These are phyloP conservation scores for Fabrea salina DNA, from an alignment of 169 alveolate species.

Conservation along the genomic window DNA sequence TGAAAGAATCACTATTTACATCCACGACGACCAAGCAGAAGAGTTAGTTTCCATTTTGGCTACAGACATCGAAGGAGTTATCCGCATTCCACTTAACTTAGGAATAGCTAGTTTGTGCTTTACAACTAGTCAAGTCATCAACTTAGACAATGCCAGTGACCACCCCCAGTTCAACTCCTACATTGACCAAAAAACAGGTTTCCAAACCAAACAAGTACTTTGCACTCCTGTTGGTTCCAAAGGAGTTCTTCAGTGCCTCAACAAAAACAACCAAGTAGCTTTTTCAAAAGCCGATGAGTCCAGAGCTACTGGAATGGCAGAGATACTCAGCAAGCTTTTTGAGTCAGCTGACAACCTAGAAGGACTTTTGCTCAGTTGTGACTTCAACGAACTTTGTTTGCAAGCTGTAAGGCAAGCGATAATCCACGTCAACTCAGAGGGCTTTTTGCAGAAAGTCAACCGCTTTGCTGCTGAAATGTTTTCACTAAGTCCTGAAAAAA, in stretches of 20 bases:
- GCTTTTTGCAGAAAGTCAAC: slow-evolving; percentile 6
- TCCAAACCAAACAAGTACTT: background rate
- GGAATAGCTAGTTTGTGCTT: slow-evolving; percentile 10
- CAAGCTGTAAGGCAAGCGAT: slow-evolving; percentile 20
- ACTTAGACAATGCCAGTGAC: background rate
- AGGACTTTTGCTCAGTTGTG: slow-evolving; percentile 17
- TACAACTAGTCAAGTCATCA: background rate
- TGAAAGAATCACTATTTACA: slow-evolving; percentile 10
- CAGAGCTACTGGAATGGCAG: background rate
- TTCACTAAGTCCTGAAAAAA: background rate
- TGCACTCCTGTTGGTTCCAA: background rate
- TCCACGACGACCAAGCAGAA: background rate
- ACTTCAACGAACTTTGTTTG: slow-evolving; percentile 23
- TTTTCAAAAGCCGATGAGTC: background rate
- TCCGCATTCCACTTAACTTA: background rate
- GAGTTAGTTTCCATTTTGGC: background rate
- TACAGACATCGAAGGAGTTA: background rate
- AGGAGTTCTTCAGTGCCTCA: background rate
- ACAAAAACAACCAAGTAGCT: background rate
- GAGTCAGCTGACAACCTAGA: background rate
- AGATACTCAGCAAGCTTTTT: background rate
- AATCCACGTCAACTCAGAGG: slow-evolving; percentile 8
- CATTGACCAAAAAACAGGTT: background rate
- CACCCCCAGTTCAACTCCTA: background rate
- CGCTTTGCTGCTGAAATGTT: background rate